Evolutionary conservation across 371 early-diverging fungal genomes (phyloP).

Genomic region (Mucor plumbeus): DNA sequence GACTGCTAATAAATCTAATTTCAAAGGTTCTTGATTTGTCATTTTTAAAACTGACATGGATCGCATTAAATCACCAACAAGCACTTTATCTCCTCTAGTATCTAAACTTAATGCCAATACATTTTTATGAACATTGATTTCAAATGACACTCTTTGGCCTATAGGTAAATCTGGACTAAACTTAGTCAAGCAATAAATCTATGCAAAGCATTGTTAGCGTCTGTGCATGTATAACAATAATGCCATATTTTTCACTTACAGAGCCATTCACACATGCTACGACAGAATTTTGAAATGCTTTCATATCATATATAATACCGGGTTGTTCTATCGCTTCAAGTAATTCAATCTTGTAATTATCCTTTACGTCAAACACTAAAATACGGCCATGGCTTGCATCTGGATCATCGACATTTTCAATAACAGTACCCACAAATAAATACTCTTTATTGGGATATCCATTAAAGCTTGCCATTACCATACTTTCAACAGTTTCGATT

Average conservation of each 20-base stretch:
- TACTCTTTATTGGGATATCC: conserved; percentile 36
- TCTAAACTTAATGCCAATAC: conserved; percentile 64
- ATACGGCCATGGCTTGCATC: conserved; percentile 62
- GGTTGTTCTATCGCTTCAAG: conserved; percentile 40
- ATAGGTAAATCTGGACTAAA: conserved; percentile 32
- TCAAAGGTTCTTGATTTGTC: conserved; percentile 33
- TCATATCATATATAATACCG: conserved; percentile 59
- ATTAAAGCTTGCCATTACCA: conserved; percentile 38
- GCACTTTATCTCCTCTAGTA: conserved; percentile 67
- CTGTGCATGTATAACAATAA: not conserved
- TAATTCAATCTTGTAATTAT: conserved; percentile 42
- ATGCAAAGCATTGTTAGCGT: not conserved
- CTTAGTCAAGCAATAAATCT: conserved; percentile 46
- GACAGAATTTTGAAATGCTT: conserved; percentile 45
- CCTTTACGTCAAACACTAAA: conserved; percentile 54
- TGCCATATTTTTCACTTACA: conserved; percentile 37
- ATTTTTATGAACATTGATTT: conserved; percentile 58
- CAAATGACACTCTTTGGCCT: conserved; percentile 32
- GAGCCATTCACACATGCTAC: conserved; percentile 62
- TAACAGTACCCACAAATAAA: conserved; percentile 68
- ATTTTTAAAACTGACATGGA: conserved; percentile 69
- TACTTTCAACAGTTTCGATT: conserved; percentile 53
- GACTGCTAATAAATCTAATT: conserved; percentile 62
- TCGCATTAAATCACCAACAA: conserved; percentile 90
- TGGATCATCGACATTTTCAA: conserved; percentile 46